A percentile compares a stretch with the other conserved stretches of the same genome.
phyloP scores from a whole-genome alignment of 768 basidiomycete species.

The Leucosporidium creatinivorum region DNA sequence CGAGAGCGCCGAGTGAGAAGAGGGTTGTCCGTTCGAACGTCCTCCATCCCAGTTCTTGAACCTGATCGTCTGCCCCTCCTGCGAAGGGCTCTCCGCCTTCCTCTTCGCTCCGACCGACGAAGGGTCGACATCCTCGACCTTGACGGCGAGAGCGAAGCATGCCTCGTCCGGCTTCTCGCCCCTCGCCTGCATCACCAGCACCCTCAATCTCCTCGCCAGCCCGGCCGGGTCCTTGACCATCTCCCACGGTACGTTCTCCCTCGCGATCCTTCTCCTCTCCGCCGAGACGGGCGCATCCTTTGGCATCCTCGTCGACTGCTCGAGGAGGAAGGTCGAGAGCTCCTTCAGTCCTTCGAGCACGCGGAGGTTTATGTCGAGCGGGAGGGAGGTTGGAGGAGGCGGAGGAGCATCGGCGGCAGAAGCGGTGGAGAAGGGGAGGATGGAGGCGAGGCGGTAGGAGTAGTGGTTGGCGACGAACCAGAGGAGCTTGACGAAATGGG shows the following conservation, averaged over 20 bases:
- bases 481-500: constrained; percentile 50
- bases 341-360: constrained; percentile 63
- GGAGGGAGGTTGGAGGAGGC: constrained; percentile 52
- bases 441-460: constrained; percentile 39
- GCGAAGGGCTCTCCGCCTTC: constrained; percentile 7
- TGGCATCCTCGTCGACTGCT: constrained; percentile 63
- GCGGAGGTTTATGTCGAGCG: constrained; percentile 41
- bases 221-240: constrained; percentile 24
- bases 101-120: not conserved
- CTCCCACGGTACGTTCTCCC: constrained; percentile 35
- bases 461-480: constrained; percentile 22
- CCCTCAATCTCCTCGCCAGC: constrained; percentile 25
- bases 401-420: constrained; percentile 66
- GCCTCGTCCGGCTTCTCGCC: constrained; percentile 19
- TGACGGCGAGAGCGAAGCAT: constrained; percentile 2
- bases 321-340: constrained; percentile 70
- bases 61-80: not conserved
- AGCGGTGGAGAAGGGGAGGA: constrained; percentile 84
- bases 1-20: not conserved
- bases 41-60: constrained; percentile 5
- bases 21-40: not conserved
- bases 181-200: constrained; percentile 19
- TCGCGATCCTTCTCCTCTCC: constrained; percentile 28
- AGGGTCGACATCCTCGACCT: too few relatives aligned
- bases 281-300: constrained; percentile 16